Evolutionary conservation across 345 rosid genomes (phyloP).

Genomic region (Eucalyptus lansdowneana): DNA sequence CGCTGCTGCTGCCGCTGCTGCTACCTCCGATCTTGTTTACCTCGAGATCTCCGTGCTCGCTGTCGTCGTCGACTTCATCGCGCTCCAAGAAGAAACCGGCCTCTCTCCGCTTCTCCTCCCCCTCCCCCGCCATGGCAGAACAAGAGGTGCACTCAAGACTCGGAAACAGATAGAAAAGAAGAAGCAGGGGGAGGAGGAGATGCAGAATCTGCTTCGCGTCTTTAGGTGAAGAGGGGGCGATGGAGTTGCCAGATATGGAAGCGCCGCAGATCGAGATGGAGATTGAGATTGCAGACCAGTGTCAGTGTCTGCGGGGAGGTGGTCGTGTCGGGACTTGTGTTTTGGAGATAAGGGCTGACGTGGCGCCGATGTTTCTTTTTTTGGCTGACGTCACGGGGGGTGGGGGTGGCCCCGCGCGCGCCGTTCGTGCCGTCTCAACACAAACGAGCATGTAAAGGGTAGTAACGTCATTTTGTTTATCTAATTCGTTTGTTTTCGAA

Average conservation of each 20-base stretch:
- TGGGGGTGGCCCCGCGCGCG: background rate
- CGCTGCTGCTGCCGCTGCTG: background rate
- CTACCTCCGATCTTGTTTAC: slow-evolving; percentile 9
- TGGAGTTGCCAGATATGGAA: background rate
- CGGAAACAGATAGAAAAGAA: background rate
- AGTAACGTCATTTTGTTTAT: background rate
- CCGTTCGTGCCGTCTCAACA: background rate
- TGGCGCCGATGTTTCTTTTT: background rate
- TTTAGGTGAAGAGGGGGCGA: background rate
- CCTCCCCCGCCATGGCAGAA: slow-evolving; percentile 4
- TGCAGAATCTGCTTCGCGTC: background rate
- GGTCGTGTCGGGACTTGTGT: background rate
- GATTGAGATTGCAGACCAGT: background rate
- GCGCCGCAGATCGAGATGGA: too few species aligned
- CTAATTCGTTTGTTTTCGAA: background rate
- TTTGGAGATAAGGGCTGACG: background rate
- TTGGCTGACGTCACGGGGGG: background rate
- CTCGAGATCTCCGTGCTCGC: slow-evolving; percentile 21
- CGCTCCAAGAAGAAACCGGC: slow-evolving; percentile 19
- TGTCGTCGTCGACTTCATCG: slow-evolving; percentile 6
- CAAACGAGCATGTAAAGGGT: background rate
- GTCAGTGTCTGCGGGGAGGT: background rate
- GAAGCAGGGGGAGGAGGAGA: background rate
- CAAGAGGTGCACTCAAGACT: background rate
- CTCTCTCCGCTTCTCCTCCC: slow-evolving; percentile 1